Base-by-base conservation (phyloP, 805 yeast genomes). In the Torulaspora franciscae region DNA sequence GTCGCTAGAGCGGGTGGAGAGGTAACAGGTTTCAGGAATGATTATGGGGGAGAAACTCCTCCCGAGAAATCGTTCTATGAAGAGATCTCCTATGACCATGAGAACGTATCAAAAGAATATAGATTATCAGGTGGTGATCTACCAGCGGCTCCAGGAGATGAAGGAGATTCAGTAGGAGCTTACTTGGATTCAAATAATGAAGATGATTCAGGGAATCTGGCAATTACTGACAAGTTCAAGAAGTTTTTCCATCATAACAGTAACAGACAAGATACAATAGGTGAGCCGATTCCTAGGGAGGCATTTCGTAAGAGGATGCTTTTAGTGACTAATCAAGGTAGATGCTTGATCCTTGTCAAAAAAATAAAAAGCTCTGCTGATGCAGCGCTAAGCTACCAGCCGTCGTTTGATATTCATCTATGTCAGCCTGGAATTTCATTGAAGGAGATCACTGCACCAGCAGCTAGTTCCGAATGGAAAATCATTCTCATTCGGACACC, bases 311-410 rank as follows among this genome's bases (percentile, higher is more conserved):
- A 71, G 7, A 73, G 85, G 50, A 73, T 81, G 1, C 54, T 82
- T 47, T 51, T 83, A 10, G 66, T 82, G 0, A 84, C 90, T 1
- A 70, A 79, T 1, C 73, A 73, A 57, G 91, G 89, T 1, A 68
- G 90, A 38, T 79, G 76, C 0, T 61, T 85, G 47, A 57, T 83
- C 1, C 77, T 84, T 48, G 59, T 54, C 1, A 64, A 67, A 52
- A 64, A 73, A 26, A 68, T 64, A 33, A 74, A 68, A 44, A 56
- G 54, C 29, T 63, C 59, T 3, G 42, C 52, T 2, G 55, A 54
- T 17, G 45, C 65, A 8, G 64, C 61, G 7, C 64, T 67, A 15
- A 68, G 65, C 6, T 70, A 69, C 28, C 75, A 75, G 46, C 56
- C 81, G 35, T 67, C 73, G 13, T 68, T 74, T 13, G 88, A 82